Base-by-base conservation (phyloP, 768 basidiomycete species). In the Tylopilus balloui region DNA sequence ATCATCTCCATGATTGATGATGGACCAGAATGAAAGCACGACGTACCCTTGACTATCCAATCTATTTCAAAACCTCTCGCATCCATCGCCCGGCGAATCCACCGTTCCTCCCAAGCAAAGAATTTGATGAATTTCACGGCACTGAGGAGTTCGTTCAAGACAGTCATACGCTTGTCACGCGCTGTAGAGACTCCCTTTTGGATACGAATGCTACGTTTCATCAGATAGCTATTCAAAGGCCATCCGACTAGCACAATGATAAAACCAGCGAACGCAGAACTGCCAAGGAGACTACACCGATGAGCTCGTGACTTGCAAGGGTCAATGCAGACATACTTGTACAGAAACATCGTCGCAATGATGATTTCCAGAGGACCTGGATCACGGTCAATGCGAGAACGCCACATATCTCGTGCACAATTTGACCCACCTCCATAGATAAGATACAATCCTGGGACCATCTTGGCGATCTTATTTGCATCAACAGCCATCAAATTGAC, bases 401-500 rank as follows among this genome's bases (percentile, higher is more conserved):
- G 25, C 2, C 10, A 5, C 7, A 11, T 8, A 29, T 2, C 21
- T 14, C 23, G 3, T 10, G 12, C 2, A 13, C 11, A 2, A 24
- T 6, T 2, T 1, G 14, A 54, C 70, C 19, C 51, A 81, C 83
- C 77, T 60, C 83, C 81, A 50, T 88, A 89, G 25, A 86, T 68
- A 61, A 84, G 79, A 59, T 86, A 88, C 45, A 74, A 62, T 2
- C 74, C 77, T 0, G 84, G 78, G 7, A 72, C 56, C 46, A 75
- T 79, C 69, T 73, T 73, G 3, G 80, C 69, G 48, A 86, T 66
- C 73, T 75, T 69, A 59, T 83, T 85, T 3, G 83, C 81, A 62
- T 91, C 88, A 7, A 79, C 81, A 13, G 87, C 82, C 90, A 94
- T 94, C 29, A 93, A 68, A 55, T 91, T 90, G 47, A 93, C 88